Evolutionary conservation across 371 early-diverging fungal genomes (phyloP), one percentile per base, ranked within the genome.

Genomic region (Mortierella sp.): DNA sequence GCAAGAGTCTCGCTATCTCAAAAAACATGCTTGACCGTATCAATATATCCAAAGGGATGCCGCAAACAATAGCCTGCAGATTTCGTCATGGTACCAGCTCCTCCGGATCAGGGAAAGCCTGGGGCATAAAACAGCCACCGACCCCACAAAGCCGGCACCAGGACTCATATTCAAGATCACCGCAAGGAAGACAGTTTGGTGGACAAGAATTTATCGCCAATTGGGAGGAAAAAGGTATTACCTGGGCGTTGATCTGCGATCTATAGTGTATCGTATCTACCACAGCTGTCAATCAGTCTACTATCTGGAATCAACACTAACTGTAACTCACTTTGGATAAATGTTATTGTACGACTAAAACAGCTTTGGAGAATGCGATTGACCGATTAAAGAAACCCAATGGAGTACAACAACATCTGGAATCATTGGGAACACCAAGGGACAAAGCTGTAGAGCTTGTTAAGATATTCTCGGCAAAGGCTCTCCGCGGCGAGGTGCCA

Each of bases 161-260:
- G 5, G 40, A 21, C 1, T 45, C 65, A 10, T 50, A 43, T 13
- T 47, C 40, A 6, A 50, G 67, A 22, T 13, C 63, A 48, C 24
- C 28, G 43, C 50, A 57, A 28, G 28, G 24, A 3, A 64, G 62
- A 33, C 47, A n/a, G 16, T 76, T 76, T 38, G 82, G 82, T 36
- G 82, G 82, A 41, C 6, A 67, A 32, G 82, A 81, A 28, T 81
- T 72, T 38, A 55, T 21, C 7, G 58, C 48, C 15, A n/a, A 36
- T 19, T 81, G 82, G 82, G 72, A 81, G 45, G 65, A 32, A 1
- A 19, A 57, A 59, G 82, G 82, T 76, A 50, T n/a, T 50, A 8
- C n/a, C 50, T n/a, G 3, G 15, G 43, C 13, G 43, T 13, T 41
- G 43, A 41, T 41, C 5, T 13, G 13, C 43, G 5, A 7, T 2